A percentile compares a stretch with the other conserved stretches of the same genome.
These are phyloP conservation scores for Lentinula guzmanii DNA, from an alignment of 768 basidiomycete genomes.

Conservation along the genomic window DNA sequence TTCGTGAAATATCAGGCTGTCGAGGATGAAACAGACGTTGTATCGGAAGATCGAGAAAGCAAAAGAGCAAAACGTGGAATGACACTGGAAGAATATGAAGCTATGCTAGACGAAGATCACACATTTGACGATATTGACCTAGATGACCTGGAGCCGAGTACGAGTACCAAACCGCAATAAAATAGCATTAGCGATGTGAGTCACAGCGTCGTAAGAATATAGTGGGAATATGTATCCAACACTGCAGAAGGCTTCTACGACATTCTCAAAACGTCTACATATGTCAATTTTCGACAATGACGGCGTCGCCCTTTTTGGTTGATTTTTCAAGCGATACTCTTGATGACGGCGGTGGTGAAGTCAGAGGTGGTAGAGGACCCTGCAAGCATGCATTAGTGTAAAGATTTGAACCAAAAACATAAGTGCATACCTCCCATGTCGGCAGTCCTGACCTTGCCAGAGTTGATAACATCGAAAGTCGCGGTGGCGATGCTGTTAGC, in stretches of 20 bases:
- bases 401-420: background rate
- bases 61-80: conserved; percentile 34
- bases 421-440: conserved; percentile 86
- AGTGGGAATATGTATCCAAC: background rate
- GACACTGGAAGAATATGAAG: conserved; percentile 50
- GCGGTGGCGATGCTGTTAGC: conserved; percentile 92
- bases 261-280: background rate
- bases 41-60: conserved; percentile 18
- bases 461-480: conserved; percentile 89
- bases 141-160: conserved; percentile 8
- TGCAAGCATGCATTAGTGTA: conserved; percentile 18
- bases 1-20: conserved; percentile 13
- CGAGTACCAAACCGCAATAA: background rate
- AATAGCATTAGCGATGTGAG: background rate
- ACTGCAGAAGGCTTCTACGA: background rate
- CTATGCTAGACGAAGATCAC: conserved; percentile 38
- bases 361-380: conserved; percentile 90
- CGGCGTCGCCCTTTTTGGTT: background rate
- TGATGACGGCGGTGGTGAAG: conserved; percentile 90
- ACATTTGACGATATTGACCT: conserved; percentile 41
- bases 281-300: background rate
- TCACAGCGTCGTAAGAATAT: background rate
- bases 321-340: conserved; percentile 40
- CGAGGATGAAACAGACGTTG: background rate
- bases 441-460: conserved; percentile 82